Evolutionary conservation across 768 basidiomycete genomes (phyloP).

Genomic region (Suillus subaureus): DNA sequence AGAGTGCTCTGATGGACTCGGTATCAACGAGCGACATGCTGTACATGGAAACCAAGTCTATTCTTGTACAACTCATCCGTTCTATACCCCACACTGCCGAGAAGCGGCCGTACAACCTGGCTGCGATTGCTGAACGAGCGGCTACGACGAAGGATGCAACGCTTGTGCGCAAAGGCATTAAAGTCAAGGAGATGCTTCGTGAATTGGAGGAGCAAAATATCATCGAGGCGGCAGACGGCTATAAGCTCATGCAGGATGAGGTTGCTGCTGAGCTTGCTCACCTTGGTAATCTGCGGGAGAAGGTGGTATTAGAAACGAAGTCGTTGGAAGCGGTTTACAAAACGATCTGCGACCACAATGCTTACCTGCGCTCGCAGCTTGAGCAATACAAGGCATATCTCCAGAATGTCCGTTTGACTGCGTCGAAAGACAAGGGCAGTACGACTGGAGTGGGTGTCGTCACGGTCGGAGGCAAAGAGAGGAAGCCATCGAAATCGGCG

Average conservation of each 20-base stretch:
- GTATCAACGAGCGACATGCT: slow-evolving; percentile 98
- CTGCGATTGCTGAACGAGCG: slow-evolving; percentile 88
- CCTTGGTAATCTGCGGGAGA: slow-evolving; percentile 94
- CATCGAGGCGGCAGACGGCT: slow-evolving; percentile 80
- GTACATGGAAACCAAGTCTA: slow-evolving; percentile 99
- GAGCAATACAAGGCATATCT: slow-evolving; percentile 99
- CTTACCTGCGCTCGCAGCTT: slow-evolving; percentile 92
- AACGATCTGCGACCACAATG: slow-evolving; percentile 99
- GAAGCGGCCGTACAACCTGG: slow-evolving; percentile 86
- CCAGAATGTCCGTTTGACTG: slow-evolving; percentile 91
- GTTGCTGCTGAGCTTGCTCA: slow-evolving; percentile 94
- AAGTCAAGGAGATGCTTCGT: slow-evolving; percentile 98
- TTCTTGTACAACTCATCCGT: slow-evolving; percentile 96
- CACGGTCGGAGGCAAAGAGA: slow-evolving; percentile 95
- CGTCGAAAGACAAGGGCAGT: slow-evolving; percentile 85
- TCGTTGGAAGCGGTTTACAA: slow-evolving; percentile 97
- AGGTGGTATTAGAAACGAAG: slow-evolving; percentile 89
- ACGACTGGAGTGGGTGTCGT: slow-evolving; percentile 92
- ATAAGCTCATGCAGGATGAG: slow-evolving; percentile 96
- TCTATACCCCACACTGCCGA: slow-evolving; percentile 86
- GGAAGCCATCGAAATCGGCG: slow-evolving; percentile 83
- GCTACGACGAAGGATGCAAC: slow-evolving; percentile 97
- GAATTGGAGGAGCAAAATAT: slow-evolving; percentile 92
- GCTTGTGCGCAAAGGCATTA: slow-evolving; percentile 96
- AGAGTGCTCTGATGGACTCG: slow-evolving; percentile 94